phyloP scores from a whole-genome alignment of 176 grass and related monocot species.

The Oryza rufipogon region DNA sequence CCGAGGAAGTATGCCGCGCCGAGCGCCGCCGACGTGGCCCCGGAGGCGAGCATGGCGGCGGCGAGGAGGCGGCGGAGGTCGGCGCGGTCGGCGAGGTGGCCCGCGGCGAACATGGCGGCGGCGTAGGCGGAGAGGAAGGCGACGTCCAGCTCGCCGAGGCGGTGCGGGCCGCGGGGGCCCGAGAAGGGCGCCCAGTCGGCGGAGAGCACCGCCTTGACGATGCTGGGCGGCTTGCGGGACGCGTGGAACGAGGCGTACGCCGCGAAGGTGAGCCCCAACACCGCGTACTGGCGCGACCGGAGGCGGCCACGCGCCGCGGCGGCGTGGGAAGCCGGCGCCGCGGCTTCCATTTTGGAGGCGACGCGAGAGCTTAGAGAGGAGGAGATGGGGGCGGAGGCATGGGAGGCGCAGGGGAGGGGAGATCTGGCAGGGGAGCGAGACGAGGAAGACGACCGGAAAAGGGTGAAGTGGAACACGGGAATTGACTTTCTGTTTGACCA shows the following conservation, averaged over 20 bases:
- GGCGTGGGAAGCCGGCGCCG: not conserved
- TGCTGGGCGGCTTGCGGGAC: constrained; percentile 96
- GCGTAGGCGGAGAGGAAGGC: constrained; percentile 86
- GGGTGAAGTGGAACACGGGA: not conserved
- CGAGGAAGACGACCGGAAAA: constrained; percentile 28
- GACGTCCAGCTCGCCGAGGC: constrained; percentile 90
- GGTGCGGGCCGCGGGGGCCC: constrained; percentile 63
- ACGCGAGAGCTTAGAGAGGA: constrained; percentile 4
- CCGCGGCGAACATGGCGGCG: constrained; percentile 75
- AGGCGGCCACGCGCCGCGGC: constrained; percentile 36
- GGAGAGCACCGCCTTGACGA: constrained; percentile 84
- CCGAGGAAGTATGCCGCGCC: constrained; percentile 73
- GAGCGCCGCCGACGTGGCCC: constrained; percentile 61
- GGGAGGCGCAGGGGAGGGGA: constrained; percentile 22
- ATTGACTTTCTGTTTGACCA: constrained; percentile 20
- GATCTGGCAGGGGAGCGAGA: constrained; percentile 3
- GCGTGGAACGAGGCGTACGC: constrained; percentile 92
- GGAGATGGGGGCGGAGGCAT: constrained; percentile 1
- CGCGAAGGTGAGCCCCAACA: constrained; percentile 75
- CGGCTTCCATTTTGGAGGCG: constrained; percentile 55
- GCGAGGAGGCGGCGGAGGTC: constrained; percentile 80
- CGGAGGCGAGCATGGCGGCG: constrained; percentile 77
- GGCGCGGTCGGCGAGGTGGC: constrained; percentile 81
- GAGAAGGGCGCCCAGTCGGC: constrained; percentile 70
- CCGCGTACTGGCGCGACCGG: constrained; percentile 52